phyloP scores from a whole-genome alignment of 306 rosid genomes.

The Cucurbita pepo region DNA sequence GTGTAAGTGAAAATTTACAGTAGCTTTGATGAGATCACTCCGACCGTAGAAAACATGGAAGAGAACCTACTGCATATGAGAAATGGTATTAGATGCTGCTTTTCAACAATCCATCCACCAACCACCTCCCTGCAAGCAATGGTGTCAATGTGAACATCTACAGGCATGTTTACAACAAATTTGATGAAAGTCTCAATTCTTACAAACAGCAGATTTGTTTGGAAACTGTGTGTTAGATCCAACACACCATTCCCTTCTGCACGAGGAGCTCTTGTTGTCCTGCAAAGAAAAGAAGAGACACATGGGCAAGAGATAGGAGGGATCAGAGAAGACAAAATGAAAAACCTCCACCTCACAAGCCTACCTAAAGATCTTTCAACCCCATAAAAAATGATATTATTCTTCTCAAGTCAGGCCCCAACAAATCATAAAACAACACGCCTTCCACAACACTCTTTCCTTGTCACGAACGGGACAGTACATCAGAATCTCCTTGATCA shows the following conservation, averaged over 20 bases:
- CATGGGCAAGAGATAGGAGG: background rate
- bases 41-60: background rate
- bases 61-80: background rate
- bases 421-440: background rate
- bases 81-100: background rate
- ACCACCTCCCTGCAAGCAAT: background rate
- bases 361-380: background rate
- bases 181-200: background rate
- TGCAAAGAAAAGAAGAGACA: slow-evolving; percentile 4
- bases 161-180: background rate
- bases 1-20: background rate
- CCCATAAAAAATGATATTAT: background rate
- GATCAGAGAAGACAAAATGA: background rate
- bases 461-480: background rate
- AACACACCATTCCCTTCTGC: background rate
- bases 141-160: background rate
- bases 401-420: background rate
- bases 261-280: background rate
- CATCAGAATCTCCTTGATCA: background rate
- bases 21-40: background rate
- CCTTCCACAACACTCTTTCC: background rate
- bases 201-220: background rate
- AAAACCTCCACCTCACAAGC: background rate
- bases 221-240: background rate
- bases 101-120: background rate